Evolutionary conservation across 2,329 filamentous ascomycete species (phyloP), one percentile per base, ranked within the genome.

Genomic region (Pseudogymnoascus sp.): DNA sequence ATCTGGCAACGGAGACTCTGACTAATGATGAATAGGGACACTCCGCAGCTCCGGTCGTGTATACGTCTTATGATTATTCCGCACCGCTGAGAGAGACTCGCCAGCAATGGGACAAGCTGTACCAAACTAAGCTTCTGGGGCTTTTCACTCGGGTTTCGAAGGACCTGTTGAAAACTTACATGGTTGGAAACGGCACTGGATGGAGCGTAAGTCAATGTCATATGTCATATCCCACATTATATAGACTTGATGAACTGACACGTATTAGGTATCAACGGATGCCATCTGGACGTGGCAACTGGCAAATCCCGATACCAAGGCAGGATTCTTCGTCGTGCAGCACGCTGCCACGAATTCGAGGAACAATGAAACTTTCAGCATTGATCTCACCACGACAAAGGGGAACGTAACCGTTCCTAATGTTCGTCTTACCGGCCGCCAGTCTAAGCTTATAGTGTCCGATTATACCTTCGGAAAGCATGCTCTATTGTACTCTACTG

Each of bases 391-490:
- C 23, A 84, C 82, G 1, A 79, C 79, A 1, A 70, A 69, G 14
- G 81, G 80, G 56, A 68, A 71, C 21, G 67, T 78, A 7, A 76
- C 71, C 1, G 72, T 79, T 3, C 77, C 80, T 0, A 76, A 76
- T 38, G 74, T 83, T n/a, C 76, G 78, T 56, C 73, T 84, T 2
- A 75, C 77, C 59, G 81, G 81, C 10, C 75, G 80, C 16, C 79
- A 83, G 68, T 81, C 79, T 68, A 82, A 81, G 66, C 82, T 83
- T 65, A 72, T 83, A 3, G 78, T 82, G 18, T 82, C 80, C 0
- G 80, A 84, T 67, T 83, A 83, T 61, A 68, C 69, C 0, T 73
- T 83, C 63, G 80, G 81, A 3, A 73, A 73, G 1, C 74, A 78
- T 28, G 78, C 73, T 2, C 70, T 84, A 2, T 72, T 82, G 0